A percentile compares a stretch with the other conserved stretches of the same genome.
Evolutionary conservation across 495 filamentous ascomycete species (phyloP).

Genomic region (Coniosporium apollinis): DNA sequence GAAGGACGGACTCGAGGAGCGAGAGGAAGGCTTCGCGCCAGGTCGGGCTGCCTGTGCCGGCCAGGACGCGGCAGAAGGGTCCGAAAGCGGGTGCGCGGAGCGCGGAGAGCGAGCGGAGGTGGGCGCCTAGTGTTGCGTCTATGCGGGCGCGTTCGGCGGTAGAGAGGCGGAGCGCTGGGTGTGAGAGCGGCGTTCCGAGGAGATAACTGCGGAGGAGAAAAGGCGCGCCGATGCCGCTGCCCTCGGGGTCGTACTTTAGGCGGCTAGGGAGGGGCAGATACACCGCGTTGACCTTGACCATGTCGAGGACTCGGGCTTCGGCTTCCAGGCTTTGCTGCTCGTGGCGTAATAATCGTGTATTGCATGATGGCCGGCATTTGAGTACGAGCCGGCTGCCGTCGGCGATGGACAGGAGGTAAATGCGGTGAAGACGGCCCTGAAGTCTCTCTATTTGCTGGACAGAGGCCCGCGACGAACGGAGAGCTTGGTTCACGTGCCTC

Average conservation of each 20-base stretch:
- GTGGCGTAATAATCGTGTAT: conserved; percentile 37
- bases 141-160: conserved; percentile 25
- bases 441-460: conserved; percentile 31
- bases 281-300: conserved; percentile 29
- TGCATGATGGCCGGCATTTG: conserved; percentile 34
- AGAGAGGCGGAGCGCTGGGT: conserved; percentile 24
- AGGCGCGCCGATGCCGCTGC: conserved; percentile 24
- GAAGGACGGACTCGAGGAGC: conserved; percentile 44
- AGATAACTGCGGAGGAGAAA: conserved; percentile 35
- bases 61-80: conserved; percentile 30
- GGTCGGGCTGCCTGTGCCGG: conserved; percentile 29
- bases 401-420: conserved; percentile 35
- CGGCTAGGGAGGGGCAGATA: conserved; percentile 33
- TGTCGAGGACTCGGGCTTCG: conserved; percentile 36
- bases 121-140: conserved; percentile 27
- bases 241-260: conserved; percentile 32
- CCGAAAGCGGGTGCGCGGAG: conserved; percentile 28
- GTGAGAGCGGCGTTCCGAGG: conserved; percentile 28
- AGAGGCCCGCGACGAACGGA: conserved; percentile 25
- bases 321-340: conserved; percentile 38
- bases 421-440: conserved; percentile 32
- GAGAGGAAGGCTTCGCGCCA: conserved; percentile 46
- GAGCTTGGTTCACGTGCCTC: conserved; percentile 24
- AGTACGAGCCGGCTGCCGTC: conserved; percentile 37
- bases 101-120: conserved; percentile 16